Percentiles rank a stretch among this genome's conserved stretches.
Conservation (phyloP, 2,329 filamentous ascomycete genomes). For the Curvularia eragrostidis region DNA sequence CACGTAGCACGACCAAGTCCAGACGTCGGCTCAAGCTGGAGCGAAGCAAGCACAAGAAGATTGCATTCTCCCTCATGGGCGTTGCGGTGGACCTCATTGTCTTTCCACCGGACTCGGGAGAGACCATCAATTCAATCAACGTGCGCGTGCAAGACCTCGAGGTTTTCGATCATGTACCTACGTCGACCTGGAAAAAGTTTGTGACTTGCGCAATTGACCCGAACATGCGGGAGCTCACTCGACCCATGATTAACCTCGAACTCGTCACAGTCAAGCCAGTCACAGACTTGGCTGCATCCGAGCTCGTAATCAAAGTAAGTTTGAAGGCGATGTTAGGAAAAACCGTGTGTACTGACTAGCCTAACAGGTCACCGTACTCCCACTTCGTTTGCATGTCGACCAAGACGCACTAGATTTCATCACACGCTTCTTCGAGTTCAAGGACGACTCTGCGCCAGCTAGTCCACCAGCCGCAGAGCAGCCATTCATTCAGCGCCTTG, state of each 20-base stretch:
- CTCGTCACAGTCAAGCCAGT: constrained; percentile 87
- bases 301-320: constrained; percentile 80
- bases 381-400: constrained; percentile 90
- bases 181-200: constrained; percentile 98
- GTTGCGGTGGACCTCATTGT: constrained; percentile 82
- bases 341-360: constrained; percentile 10
- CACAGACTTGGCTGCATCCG: constrained; percentile 81
- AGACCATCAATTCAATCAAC: constrained; percentile 88
- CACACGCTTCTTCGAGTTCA: constrained; percentile 97
- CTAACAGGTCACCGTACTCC: constrained; percentile 70
- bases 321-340: constrained; percentile 7
- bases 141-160: constrained; percentile 82
- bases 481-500: constrained; percentile 87
- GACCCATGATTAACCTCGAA: constrained; percentile 89
- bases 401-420: constrained; percentile 98
- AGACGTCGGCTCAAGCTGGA: constrained; percentile 71
- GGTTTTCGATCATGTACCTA: constrained; percentile 91
- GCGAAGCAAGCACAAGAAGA: constrained; percentile 90
- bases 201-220: constrained; percentile 89
- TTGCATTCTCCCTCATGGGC: constrained; percentile 89
- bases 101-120: constrained; percentile 76
- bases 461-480: constrained; percentile 67
- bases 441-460: constrained; percentile 70
- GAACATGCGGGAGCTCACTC: constrained; percentile 83
- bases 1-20: constrained; percentile 49